These are phyloP conservation scores for Chlorophyllum brunneum DNA, from an alignment of 768 basidiomycete genomes.

Conservation along the genomic window DNA sequence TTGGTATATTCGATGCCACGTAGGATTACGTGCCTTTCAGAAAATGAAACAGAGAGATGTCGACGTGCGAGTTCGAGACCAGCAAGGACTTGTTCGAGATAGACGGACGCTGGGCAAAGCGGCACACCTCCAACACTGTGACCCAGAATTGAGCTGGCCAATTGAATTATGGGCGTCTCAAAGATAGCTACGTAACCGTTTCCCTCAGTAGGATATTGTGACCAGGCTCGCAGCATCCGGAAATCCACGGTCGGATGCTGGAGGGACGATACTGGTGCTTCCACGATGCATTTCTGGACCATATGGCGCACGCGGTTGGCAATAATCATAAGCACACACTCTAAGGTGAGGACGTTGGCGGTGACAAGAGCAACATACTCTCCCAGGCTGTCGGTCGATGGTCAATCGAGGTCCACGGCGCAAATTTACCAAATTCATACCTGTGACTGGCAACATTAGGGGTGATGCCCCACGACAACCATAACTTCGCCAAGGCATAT, in stretches of 20 bases:
- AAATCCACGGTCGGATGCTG: background rate
- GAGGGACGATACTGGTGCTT: slow-evolving; percentile 1
- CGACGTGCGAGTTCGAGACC: slow-evolving; percentile 35
- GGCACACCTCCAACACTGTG: slow-evolving; percentile 54
- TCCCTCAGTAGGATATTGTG: slow-evolving; percentile 33
- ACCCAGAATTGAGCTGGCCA: slow-evolving; percentile 46
- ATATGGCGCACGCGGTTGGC: slow-evolving; percentile 58
- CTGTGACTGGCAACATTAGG: slow-evolving; percentile 70
- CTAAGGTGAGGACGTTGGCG: slow-evolving; percentile 54
- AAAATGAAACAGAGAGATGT: slow-evolving; percentile 21
- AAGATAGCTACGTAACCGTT: slow-evolving; percentile 42
- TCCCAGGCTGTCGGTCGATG: slow-evolving; percentile 51
- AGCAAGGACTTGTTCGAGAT: slow-evolving; percentile 52
- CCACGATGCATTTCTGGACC: slow-evolving; percentile 38
- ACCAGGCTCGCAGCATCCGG: background rate
- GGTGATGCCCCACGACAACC: slow-evolving; percentile 64
- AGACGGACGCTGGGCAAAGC: slow-evolving; percentile 66
- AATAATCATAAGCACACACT: slow-evolving; percentile 54
- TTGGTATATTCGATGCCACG: slow-evolving; percentile 44
- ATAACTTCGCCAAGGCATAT: slow-evolving; percentile 59
- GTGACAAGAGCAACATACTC: slow-evolving; percentile 70
- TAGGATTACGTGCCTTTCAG: slow-evolving; percentile 36
- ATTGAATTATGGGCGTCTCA: slow-evolving; percentile 43
- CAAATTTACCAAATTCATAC: slow-evolving; percentile 26
- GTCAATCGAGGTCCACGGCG: background rate